Conservation (phyloP, 2,329 filamentous ascomycete genomes). For the Aaosphaeria arxii region DNA sequence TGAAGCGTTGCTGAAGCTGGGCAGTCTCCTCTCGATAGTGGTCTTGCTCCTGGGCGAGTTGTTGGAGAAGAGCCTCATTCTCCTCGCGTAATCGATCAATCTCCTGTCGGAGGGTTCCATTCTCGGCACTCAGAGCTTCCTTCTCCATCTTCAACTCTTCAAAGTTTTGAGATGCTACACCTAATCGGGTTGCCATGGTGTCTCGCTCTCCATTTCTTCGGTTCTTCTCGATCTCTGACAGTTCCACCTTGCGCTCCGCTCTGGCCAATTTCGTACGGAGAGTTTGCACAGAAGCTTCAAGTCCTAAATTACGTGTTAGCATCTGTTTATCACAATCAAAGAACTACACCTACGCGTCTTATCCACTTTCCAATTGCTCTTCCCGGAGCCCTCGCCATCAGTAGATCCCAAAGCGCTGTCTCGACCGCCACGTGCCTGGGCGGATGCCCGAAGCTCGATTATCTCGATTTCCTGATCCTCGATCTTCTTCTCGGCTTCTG, state of each 20-base stretch:
- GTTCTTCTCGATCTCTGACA: conserved; percentile 63
- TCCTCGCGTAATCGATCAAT: conserved; percentile 32
- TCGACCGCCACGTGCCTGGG: conserved; percentile 39
- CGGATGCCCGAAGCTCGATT: conserved; percentile 47
- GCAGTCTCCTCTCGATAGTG: conserved; percentile 34
- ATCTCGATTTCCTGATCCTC: conserved; percentile 54
- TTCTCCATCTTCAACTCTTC: conserved; percentile 49
- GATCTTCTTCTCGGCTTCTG: conserved; percentile 47
- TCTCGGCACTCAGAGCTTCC: conserved; percentile 33
- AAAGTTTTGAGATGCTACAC: conserved; percentile 59
- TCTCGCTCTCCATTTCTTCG: conserved; percentile 63
- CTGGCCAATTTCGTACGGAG: conserved; percentile 62
- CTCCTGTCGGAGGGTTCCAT: conserved; percentile 35
- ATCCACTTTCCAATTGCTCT: conserved; percentile 42
- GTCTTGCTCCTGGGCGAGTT: conserved; percentile 29
- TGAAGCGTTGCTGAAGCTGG: conserved; percentile 30
- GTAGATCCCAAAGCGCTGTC: conserved; percentile 48
- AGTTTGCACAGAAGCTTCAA: conserved; percentile 59
- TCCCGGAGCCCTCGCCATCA: conserved; percentile 47
- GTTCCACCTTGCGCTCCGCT: conserved; percentile 59
- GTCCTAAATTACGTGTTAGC: conserved; percentile 39
- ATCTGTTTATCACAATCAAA: neutral
- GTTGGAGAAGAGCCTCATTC: conserved; percentile 31
- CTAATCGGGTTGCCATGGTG: conserved; percentile 60
- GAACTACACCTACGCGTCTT: conserved; percentile 53